Conservation (phyloP, 2,329 filamentous ascomycete species). For the Fusarium brachygibbosum region DNA sequence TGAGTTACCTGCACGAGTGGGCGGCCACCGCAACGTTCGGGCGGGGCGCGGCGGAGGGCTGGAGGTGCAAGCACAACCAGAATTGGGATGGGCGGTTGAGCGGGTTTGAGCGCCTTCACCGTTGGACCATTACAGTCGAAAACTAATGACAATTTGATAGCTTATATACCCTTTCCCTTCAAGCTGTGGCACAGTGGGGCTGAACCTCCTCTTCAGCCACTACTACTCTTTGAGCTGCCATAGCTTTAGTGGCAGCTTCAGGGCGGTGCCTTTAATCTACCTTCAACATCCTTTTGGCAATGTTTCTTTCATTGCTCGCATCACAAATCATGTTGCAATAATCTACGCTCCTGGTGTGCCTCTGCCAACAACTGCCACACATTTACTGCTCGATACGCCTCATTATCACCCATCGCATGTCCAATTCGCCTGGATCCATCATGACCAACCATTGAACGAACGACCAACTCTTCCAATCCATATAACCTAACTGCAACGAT, state of each 20-base stretch:
- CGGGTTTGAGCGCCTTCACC: constrained; percentile 70
- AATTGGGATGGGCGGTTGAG: constrained; percentile 63
- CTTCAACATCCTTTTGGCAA: not conserved
- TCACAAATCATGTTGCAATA: constrained; percentile 1
- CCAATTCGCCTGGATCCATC: not conserved
- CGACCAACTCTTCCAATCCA: not conserved
- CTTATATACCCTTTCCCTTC: constrained; percentile 38
- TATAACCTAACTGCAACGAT: constrained; percentile 57
- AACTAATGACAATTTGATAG: constrained; percentile 4
- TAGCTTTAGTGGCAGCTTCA: constrained; percentile 10
- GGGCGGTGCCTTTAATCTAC: not conserved
- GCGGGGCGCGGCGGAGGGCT: constrained; percentile 72
- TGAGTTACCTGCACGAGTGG: constrained; percentile 77
- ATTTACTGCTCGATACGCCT: not conserved
- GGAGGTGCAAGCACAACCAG: constrained; percentile 53
- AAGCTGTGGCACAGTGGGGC: not conserved
- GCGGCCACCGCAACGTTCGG: constrained; percentile 75
- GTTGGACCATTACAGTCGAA: constrained; percentile 74
- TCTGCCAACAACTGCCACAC: no score
- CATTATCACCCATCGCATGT: not conserved
- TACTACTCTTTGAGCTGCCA: not conserved
- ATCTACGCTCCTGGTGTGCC: not conserved
- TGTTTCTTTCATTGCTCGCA: not conserved
- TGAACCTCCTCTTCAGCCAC: not conserved
- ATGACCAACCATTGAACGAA: constrained; percentile 19